phyloP scores from a whole-genome alignment of 2,329 filamentous ascomycete species.

The Colletotrichum sidae region DNA sequence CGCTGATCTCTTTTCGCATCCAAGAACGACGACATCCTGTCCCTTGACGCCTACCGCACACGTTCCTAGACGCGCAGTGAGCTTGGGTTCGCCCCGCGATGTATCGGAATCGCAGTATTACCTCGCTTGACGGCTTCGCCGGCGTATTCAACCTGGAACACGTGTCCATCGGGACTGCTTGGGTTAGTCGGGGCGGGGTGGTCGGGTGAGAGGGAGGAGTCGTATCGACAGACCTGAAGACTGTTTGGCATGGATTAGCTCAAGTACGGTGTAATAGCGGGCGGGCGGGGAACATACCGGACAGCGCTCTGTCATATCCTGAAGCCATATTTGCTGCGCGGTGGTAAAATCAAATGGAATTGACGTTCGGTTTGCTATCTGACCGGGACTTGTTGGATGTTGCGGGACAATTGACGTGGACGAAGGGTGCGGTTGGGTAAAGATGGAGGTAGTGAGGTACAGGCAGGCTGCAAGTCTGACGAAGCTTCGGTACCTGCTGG shows the following conservation, averaged over 20 bases:
- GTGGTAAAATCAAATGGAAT: constrained; percentile 28
- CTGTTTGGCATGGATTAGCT: constrained; percentile 66
- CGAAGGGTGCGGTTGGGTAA: constrained; percentile 34
- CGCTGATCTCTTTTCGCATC: constrained; percentile 97
- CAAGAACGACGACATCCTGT: constrained; percentile 91
- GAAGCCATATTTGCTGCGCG: constrained; percentile 74
- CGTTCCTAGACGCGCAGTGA: constrained; percentile 72
- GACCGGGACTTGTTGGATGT: constrained; percentile 15
- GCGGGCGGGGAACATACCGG: constrained; percentile 74
- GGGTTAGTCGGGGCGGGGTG: constrained; percentile 55
- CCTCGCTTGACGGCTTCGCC: constrained; percentile 99
- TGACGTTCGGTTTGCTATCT: background rate
- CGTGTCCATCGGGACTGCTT: constrained; percentile 94
- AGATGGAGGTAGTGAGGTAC: constrained; percentile 31
- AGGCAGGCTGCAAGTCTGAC: constrained; percentile 46
- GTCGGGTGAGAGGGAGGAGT: constrained; percentile 32
- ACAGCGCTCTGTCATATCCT: constrained; percentile 98
- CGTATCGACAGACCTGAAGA: constrained; percentile 77
- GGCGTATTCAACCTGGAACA: constrained; percentile 99
- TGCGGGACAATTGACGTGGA: constrained; percentile 31
- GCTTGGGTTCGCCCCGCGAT: constrained; percentile 39
- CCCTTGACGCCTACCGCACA: constrained; percentile 99
- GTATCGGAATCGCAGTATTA: constrained; percentile 52
- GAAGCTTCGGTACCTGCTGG: constrained; percentile 42
- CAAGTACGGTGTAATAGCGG: constrained; percentile 40